A percentile compares a stretch with the other conserved stretches of the same genome.
Conservation (phyloP, 2,329 filamentous ascomycete genomes). For the Fusarium clavum region DNA sequence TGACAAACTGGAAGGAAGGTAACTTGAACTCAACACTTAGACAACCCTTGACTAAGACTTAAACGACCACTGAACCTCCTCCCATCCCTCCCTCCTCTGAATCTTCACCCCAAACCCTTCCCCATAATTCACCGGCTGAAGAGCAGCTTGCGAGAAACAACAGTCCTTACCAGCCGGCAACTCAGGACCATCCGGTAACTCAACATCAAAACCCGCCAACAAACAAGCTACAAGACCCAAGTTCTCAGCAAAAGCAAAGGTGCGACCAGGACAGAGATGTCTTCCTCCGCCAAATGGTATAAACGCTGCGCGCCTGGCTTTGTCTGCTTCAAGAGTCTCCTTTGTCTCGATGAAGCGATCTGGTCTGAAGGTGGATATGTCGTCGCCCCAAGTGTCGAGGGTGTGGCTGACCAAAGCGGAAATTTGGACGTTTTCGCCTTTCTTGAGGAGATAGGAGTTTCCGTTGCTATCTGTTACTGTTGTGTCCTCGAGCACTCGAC, state of each 20-base stretch:
- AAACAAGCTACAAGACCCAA: constrained; percentile 25
- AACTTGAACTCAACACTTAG: no score
- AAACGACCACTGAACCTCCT: constrained; percentile 21
- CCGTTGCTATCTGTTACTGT: constrained; percentile 23
- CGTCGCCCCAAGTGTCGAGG: constrained; percentile 24
- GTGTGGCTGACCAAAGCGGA: constrained; percentile 11
- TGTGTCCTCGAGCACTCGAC: constrained; percentile 28
- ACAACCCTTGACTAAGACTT: background rate
- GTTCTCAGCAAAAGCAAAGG: constrained; percentile 36
- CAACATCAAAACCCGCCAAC: constrained; percentile 26
- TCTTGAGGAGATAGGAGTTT: constrained; percentile 30
- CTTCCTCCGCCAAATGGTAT: constrained; percentile 27
- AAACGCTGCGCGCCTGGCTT: constrained; percentile 12
- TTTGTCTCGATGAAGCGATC: constrained; percentile 29
- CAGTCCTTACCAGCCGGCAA: background rate
- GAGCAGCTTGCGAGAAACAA: constrained; percentile 8
- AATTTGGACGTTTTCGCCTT: constrained; percentile 28
- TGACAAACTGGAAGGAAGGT: no score
- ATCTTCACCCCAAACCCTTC: constrained; percentile 22
- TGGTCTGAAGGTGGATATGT: constrained; percentile 15
- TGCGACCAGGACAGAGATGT: constrained; percentile 25
- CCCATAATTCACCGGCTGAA: constrained; percentile 12
- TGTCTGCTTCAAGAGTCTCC: constrained; percentile 15
- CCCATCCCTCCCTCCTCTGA: constrained; percentile 25
- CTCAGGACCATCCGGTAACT: background rate